These are phyloP conservation scores for Penicillium pancosmium DNA, from an alignment of 495 filamentous ascomycete genomes.

Conservation along the genomic window DNA sequence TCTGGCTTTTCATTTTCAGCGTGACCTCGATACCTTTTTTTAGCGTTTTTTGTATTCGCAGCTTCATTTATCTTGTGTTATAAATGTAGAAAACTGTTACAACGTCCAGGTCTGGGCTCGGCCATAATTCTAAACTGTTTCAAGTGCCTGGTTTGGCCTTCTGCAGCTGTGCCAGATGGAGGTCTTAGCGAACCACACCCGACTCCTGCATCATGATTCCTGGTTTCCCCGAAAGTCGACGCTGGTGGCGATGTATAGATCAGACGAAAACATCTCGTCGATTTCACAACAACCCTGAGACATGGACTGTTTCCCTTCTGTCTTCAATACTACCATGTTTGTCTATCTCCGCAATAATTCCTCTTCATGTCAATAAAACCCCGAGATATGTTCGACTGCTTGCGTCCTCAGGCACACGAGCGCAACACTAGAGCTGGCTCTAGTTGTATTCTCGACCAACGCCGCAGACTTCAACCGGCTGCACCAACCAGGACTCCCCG, in stretches of 20 bases:
- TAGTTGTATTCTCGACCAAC: constrained; percentile 28
- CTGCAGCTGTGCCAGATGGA: constrained; percentile 18
- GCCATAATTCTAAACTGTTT: neutral
- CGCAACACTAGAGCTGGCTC: constrained; percentile 10
- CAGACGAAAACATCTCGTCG: neutral
- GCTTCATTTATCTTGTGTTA: neutral
- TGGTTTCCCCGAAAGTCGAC: constrained; percentile 23
- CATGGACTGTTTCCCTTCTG: neutral
- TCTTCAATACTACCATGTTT: neutral
- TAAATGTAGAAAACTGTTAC: neutral
- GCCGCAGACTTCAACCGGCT: constrained; percentile 21
- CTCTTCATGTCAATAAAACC: neutral
- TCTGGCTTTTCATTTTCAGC: constrained; percentile 17
- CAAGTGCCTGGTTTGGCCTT: neutral
- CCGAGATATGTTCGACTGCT: constrained; percentile 12
- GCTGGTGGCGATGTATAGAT: constrained; percentile 11
- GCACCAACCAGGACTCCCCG: constrained; percentile 22
- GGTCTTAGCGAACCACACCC: constrained; percentile 14
- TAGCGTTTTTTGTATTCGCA: neutral
- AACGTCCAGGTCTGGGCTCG: neutral
- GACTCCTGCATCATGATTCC: constrained; percentile 16
- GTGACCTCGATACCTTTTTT: constrained; percentile 4
- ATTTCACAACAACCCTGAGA: neutral
- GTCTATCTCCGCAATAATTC: neutral
- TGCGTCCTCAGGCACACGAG: constrained; percentile 14